Base-by-base conservation (phyloP, 2,329 filamentous ascomycete genomes). In the Juglanconis oblonga region DNA sequence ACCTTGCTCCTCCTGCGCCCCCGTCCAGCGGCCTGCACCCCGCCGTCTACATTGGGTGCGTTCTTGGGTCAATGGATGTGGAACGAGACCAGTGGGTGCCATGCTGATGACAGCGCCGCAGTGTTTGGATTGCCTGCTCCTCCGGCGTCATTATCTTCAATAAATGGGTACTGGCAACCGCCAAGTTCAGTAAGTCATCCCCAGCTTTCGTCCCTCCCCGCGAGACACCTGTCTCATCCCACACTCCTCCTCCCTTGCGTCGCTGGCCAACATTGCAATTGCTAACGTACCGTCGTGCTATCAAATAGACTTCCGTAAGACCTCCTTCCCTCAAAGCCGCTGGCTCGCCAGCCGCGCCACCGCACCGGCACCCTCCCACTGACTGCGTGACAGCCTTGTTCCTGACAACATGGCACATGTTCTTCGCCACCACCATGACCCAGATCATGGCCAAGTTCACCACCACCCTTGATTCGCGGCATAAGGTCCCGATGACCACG, bases 91-190 rank as follows among this genome's bases (percentile, higher is more conserved):
- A 14, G 8, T 11, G 14, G 36, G 31, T 42, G 14, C 4, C 9
- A 29, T 52, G 42, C 61, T 63, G 24, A 63, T 31, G 14, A 24
- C 33, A 40, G 31, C n/a, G 35, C 5, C 65, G 44, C 73, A 96
- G 92, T 68, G 81, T 87, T 67, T 97, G 93, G 93, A 97, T 97
- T 71, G 81, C 87, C 62, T 83, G 96, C 73, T 94, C 90, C 69
- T 95, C 91, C 54, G 89, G 87, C 69, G 91, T 96, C 71, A 97
- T 97, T 73, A 81, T 97, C 64, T 97, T 96, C 87, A 97, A 97
- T 86, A 97, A 97, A 83, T 95, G 90, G 85, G 90, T 97, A 69
- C 82, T 97, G 63, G 87, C 92, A 71, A 91, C 87, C 50, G 82
- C 87, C 65, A 83, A 90, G 66, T 96, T 96, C 79, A 60, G 61